Evolutionary conservation across 2,329 filamentous ascomycete species (phyloP).

Genomic region (Knoxdaviesia capensis): DNA sequence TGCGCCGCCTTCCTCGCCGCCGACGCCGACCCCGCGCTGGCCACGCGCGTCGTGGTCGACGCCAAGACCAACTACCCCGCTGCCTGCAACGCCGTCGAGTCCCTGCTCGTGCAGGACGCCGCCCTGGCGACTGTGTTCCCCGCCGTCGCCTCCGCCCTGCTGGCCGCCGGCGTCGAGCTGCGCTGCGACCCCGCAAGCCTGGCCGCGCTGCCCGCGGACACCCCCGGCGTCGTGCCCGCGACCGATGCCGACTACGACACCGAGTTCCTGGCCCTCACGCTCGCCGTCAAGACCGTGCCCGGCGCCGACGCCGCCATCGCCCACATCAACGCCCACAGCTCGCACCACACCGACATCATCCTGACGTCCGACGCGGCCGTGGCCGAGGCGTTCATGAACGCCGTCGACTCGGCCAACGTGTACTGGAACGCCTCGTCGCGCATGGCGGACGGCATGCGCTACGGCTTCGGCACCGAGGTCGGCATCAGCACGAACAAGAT

Average conservation of each 20-base stretch:
- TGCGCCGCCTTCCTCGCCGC: slow-evolving; percentile 72
- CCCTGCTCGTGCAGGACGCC: slow-evolving; percentile 61
- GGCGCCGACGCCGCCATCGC: slow-evolving; percentile 50
- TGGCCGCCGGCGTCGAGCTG: slow-evolving; percentile 59
- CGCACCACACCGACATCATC: slow-evolving; percentile 86
- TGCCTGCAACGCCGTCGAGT: slow-evolving; percentile 89
- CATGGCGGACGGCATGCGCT: slow-evolving; percentile 91
- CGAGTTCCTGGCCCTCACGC: slow-evolving; percentile 68
- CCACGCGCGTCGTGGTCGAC: slow-evolving; percentile 62
- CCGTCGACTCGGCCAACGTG: slow-evolving; percentile 74
- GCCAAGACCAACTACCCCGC: slow-evolving; percentile 82
- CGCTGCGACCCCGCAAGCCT: slow-evolving; percentile 59
- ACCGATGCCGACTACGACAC: slow-evolving; percentile 59
- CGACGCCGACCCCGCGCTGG: slow-evolving; percentile 54
- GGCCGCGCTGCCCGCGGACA: slow-evolving; percentile 33
- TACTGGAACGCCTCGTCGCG: slow-evolving; percentile 96
- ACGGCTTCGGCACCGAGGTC: slow-evolving; percentile 94
- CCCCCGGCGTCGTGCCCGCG: slow-evolving; percentile 40
- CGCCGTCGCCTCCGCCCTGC: slow-evolving; percentile 49
- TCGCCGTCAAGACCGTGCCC: slow-evolving; percentile 66
- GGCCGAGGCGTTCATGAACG: slow-evolving; percentile 67
- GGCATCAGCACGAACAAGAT: slow-evolving; percentile 99
- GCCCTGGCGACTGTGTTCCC: slow-evolving; percentile 50
- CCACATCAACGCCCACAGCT: slow-evolving; percentile 85
- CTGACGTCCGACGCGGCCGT: slow-evolving; percentile 46